Evolutionary conservation across 495 filamentous ascomycete genomes (phyloP).

Genomic region (Annulohypoxylon stygium): DNA sequence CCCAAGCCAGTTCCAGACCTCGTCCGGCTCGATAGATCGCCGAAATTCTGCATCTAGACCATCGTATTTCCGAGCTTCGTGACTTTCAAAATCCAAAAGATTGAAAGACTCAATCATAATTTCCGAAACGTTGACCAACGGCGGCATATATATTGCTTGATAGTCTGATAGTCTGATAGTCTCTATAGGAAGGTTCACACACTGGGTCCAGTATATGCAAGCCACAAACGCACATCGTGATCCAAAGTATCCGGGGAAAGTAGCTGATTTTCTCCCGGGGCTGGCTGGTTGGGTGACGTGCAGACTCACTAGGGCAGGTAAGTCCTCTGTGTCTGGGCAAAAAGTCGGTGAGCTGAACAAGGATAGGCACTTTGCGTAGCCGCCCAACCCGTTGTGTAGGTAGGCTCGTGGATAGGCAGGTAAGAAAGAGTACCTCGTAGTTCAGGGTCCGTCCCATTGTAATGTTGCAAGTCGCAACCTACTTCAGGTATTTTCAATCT

Average conservation of each 20-base stretch:
- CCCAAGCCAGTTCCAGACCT: slow-evolving; percentile 41
- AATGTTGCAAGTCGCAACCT: slow-evolving; percentile 24
- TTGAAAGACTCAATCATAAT: background rate
- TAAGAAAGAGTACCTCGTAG: slow-evolving; percentile 5
- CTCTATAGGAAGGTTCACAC: slow-evolving; percentile 16
- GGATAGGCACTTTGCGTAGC: slow-evolving; percentile 40
- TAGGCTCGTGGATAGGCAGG: slow-evolving; percentile 9
- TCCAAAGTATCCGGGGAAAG: slow-evolving; percentile 45
- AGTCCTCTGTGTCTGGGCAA: slow-evolving; percentile 40
- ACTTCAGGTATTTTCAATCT: slow-evolving; percentile 26
- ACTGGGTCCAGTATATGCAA: slow-evolving; percentile 38
- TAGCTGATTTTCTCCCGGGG: slow-evolving; percentile 40
- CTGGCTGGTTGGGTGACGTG: slow-evolving; percentile 46
- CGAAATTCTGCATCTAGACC: slow-evolving; percentile 35
- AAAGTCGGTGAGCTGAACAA: slow-evolving; percentile 53
- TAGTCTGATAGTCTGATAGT: slow-evolving; percentile 3
- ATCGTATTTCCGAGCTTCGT: slow-evolving; percentile 23
- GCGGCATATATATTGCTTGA: slow-evolving; percentile 14
- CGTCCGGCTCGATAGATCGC: slow-evolving; percentile 27
- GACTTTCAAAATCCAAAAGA: background rate
- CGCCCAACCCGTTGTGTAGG: slow-evolving; percentile 36
- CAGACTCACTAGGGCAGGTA: slow-evolving; percentile 42
- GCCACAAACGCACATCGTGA: slow-evolving; percentile 41
- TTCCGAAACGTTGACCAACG: slow-evolving; percentile 7
- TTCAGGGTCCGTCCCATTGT: slow-evolving; percentile 20